These are phyloP conservation scores for Cercophora sp. DNA, from an alignment of 495 filamentous ascomycete species.

Conservation along the genomic window DNA sequence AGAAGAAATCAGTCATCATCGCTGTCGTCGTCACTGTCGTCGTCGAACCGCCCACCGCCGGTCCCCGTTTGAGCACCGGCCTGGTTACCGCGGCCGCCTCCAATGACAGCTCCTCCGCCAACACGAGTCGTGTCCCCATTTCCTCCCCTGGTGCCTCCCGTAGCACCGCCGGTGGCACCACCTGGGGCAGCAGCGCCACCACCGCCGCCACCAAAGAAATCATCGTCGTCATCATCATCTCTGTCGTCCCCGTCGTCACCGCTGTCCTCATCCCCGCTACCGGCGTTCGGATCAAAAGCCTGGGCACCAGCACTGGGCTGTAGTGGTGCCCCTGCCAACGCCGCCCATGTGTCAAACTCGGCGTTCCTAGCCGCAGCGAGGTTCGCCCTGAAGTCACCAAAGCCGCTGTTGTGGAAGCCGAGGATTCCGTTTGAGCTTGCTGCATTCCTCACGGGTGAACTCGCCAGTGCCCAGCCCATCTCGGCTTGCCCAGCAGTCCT, in stretches of 20 bases:
- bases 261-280: slow-evolving; percentile 7
- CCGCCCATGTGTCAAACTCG: slow-evolving; percentile 30
- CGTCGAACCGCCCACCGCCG: neutral
- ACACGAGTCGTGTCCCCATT: no score
- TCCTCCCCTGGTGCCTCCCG: neutral
- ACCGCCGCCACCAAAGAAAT: neutral
- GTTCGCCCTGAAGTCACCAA: slow-evolving; percentile 31
- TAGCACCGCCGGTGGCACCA: neutral
- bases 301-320: neutral
- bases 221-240: slow-evolving; percentile 1
- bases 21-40: neutral
- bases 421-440: slow-evolving; percentile 10
- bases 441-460: slow-evolving; percentile 10
- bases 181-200: neutral
- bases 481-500: slow-evolving; percentile 1
- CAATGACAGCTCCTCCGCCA: no score
- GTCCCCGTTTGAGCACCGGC: neutral
- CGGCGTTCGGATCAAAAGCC: slow-evolving; percentile 10
- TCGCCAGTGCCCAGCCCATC: slow-evolving; percentile 24
- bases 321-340: slow-evolving; percentile 9
- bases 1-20: no score
- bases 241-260: neutral
- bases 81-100: neutral
- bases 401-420: slow-evolving; percentile 32
- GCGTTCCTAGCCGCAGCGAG: slow-evolving; percentile 25